Evolutionary conservation across 108 stramenopile species (phyloP).

Genomic region (Cyclotella kingstonii): DNA sequence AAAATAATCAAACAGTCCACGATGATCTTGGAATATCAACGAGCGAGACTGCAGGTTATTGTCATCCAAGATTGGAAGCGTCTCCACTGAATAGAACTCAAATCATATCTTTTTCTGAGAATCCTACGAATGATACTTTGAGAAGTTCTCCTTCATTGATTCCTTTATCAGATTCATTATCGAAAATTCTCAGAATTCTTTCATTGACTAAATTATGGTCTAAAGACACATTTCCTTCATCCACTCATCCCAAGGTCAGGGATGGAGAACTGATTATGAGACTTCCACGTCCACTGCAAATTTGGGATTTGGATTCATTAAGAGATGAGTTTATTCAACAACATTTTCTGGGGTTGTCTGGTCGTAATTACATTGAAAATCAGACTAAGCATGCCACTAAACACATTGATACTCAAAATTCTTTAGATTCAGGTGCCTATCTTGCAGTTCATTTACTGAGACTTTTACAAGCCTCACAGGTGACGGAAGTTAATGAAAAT

Average conservation of each 20-base stretch:
- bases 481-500: neutral
- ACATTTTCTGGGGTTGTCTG: slow-evolving; percentile 48
- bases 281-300: slow-evolving; percentile 69
- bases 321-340: slow-evolving; percentile 55
- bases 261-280: slow-evolving; percentile 51
- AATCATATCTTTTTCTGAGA: slow-evolving; percentile 10
- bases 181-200: neutral
- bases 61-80: slow-evolving; percentile 39
- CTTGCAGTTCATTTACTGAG: slow-evolving; percentile 63
- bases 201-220: slow-evolving; percentile 6
- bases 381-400: slow-evolving; percentile 18
- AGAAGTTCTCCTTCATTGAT: neutral
- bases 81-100: slow-evolving; percentile 37
- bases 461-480: slow-evolving; percentile 18
- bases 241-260: slow-evolving; percentile 25
- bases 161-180: neutral
- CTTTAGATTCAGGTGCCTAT: slow-evolving; percentile 64
- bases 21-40: neutral
- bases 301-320: slow-evolving; percentile 84
- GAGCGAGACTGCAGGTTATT: slow-evolving; percentile 27
- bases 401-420: slow-evolving; percentile 54
- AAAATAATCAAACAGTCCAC: neutral
- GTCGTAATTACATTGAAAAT: neutral
- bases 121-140: neutral
- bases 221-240: neutral